These are phyloP conservation scores for Orychophragmus violaceus DNA, from an alignment of 345 rosid species.

Conservation along the genomic window DNA sequence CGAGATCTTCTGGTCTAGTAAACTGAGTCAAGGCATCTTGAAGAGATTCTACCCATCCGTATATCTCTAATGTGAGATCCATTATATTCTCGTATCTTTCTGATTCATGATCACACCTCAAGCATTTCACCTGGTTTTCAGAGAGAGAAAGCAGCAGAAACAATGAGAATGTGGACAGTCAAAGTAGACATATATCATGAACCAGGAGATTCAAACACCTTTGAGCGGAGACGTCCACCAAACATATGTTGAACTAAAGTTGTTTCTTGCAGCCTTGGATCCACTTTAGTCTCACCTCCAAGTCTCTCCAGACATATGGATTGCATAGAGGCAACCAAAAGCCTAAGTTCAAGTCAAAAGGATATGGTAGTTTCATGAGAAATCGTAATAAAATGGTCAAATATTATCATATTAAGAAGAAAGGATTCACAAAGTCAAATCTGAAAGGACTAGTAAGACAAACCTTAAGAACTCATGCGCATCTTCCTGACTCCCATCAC, in stretches of 20 bases:
- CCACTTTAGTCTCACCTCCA: constrained; percentile 74
- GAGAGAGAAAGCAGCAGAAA: not conserved
- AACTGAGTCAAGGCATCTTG: constrained; percentile 80
- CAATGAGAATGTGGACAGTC: not conserved
- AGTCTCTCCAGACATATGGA: constrained; percentile 72
- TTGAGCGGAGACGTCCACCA: constrained; percentile 73
- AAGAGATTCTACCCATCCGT: constrained; percentile 75
- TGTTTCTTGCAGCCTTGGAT: constrained; percentile 67
- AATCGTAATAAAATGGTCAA: not conserved
- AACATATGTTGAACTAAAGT: constrained; percentile 77
- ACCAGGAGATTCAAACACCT: constrained; percentile 34
- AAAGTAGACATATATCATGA: not conserved
- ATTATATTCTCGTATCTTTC: constrained; percentile 76
- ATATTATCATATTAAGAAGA: not conserved
- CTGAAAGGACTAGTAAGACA: constrained; percentile 9
- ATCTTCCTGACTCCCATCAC: constrained; percentile 88
- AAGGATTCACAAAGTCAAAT: not conserved
- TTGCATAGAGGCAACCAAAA: constrained; percentile 76
- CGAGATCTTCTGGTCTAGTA: constrained; percentile 74
- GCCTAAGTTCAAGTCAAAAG: constrained; percentile 35
- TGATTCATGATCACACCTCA: constrained; percentile 70
- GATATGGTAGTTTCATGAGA: constrained; percentile 6
- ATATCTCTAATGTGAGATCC: constrained; percentile 86
- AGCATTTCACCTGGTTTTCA: constrained; percentile 57
- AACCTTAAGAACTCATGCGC: constrained; percentile 90